phyloP scores from a whole-genome alignment of 371 early-diverging fungal genomes.

The Apophysomyces elegans region DNA sequence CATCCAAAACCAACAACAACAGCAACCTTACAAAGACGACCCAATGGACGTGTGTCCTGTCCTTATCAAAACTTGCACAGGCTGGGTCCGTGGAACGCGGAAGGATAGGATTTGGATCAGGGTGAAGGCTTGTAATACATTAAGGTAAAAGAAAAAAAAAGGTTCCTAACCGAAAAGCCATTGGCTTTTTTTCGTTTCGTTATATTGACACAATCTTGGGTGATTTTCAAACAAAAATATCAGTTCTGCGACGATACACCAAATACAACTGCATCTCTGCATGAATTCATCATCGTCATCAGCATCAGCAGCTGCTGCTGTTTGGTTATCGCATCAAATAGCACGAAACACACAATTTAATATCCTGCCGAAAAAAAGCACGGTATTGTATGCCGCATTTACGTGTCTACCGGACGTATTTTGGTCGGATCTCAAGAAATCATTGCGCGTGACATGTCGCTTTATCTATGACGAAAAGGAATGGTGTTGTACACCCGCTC shows the following conservation, averaged over 20 bases:
- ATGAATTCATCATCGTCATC: not conserved
- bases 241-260: not conserved
- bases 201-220: not conserved
- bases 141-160: not conserved
- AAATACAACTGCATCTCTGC: slow-evolving; percentile 2
- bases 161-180: not conserved
- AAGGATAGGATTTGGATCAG: slow-evolving; percentile 4
- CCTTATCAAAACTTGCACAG: not conserved
- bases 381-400: slow-evolving; percentile 8
- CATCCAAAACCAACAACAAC: no score
- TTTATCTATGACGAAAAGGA: not conserved
- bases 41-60: not conserved
- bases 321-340: not conserved
- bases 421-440: not conserved
- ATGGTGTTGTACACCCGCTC: not conserved
- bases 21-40: not conserved
- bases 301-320: no score
- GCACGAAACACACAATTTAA: not conserved
- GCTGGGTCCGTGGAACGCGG: not conserved
- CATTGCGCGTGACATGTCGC: slow-evolving; percentile 1
- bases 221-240: not conserved
- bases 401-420: slow-evolving; percentile 2
- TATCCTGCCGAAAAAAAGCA: not conserved
- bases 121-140: not conserved
- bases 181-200: not conserved